phyloP scores from a whole-genome alignment of 2,329 filamentous ascomycete species.

The Neodidymelliopsis sp. region DNA sequence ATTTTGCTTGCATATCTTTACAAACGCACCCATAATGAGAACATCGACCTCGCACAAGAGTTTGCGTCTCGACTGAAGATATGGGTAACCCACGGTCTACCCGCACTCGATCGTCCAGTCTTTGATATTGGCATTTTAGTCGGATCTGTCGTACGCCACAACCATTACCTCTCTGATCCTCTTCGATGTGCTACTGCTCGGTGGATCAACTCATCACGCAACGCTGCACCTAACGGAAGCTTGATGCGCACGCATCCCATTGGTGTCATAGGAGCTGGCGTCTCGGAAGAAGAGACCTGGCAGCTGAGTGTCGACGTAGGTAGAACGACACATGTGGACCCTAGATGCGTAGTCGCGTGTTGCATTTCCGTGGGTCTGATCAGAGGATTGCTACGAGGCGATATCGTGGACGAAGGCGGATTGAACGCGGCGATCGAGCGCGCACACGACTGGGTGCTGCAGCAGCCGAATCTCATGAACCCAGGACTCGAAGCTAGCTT shows the following conservation, averaged over 20 bases:
- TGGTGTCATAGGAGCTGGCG: conserved; percentile 56
- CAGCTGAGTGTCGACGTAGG: conserved; percentile 53
- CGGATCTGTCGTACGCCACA: conserved; percentile 53
- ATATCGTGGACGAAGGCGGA: conserved; percentile 51
- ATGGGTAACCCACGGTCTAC: conserved; percentile 59
- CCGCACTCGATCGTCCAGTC: conserved; percentile 56
- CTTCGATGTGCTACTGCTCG: conserved; percentile 49
- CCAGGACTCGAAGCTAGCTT: conserved; percentile 38
- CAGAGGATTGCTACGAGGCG: conserved; percentile 56
- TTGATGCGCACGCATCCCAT: conserved; percentile 63
- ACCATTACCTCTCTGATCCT: conserved; percentile 53
- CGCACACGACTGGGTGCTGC: conserved; percentile 53
- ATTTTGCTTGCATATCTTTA: conserved; percentile 60
- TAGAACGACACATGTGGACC: conserved; percentile 60
- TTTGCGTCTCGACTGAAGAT: conserved; percentile 57
- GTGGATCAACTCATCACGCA: conserved; percentile 53
- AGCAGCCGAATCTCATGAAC: conserved; percentile 31
- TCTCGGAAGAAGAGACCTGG: conserved; percentile 55
- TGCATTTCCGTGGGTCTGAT: conserved; percentile 58
- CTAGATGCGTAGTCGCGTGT: conserved; percentile 60
- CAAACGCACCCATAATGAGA: conserved; percentile 40
- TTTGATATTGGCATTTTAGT: conserved; percentile 60
- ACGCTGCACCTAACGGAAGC: conserved; percentile 60
- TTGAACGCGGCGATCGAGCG: conserved; percentile 54
- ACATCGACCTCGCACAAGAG: conserved; percentile 40